These are phyloP conservation scores for Malania oleifera DNA, from an alignment of 164 flowering plant genomes.

Conservation along the genomic window DNA sequence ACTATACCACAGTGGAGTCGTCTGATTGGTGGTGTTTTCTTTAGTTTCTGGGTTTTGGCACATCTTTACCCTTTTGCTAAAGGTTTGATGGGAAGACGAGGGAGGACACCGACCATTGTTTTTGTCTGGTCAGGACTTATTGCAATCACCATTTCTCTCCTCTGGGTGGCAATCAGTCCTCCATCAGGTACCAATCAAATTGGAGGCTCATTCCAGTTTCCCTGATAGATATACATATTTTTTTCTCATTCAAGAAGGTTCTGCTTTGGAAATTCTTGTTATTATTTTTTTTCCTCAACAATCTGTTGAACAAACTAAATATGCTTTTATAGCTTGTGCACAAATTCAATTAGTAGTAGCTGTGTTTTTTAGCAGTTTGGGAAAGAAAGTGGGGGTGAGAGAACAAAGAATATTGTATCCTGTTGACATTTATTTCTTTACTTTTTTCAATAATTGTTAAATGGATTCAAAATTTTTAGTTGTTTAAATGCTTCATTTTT, in stretches of 20 bases:
- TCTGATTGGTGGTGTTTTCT: slow-evolving; percentile 59
- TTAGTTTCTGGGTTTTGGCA: slow-evolving; percentile 70
- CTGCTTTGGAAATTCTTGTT: slow-evolving; percentile 13
- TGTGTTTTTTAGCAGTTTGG: slow-evolving; percentile 1
- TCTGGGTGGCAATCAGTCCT: slow-evolving; percentile 62
- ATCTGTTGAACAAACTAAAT: slow-evolving; percentile 6
- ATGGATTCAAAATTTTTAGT: too few species aligned
- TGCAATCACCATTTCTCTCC: slow-evolving; percentile 59
- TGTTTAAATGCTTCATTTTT: too few species aligned
- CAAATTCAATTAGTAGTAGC: background rate
- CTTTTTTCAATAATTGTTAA: background rate
- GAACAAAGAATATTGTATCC: background rate
- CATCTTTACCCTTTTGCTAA: slow-evolving; percentile 72
- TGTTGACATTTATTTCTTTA: background rate
- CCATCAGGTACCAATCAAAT: slow-evolving; percentile 32
- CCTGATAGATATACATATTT: slow-evolving; percentile 25
- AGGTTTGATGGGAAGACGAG: slow-evolving; percentile 69
- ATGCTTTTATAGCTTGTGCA: background rate
- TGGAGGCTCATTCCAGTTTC: slow-evolving; percentile 52
- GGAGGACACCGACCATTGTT: slow-evolving; percentile 63
- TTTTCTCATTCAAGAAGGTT: slow-evolving; percentile 4
- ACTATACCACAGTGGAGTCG: slow-evolving; percentile 53
- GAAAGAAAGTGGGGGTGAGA: background rate
- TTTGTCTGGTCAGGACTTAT: slow-evolving; percentile 69
- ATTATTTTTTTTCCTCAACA: slow-evolving; percentile 4